These are phyloP conservation scores for Lyophyllum atratum DNA, from an alignment of 768 basidiomycete genomes.

Conservation along the genomic window DNA sequence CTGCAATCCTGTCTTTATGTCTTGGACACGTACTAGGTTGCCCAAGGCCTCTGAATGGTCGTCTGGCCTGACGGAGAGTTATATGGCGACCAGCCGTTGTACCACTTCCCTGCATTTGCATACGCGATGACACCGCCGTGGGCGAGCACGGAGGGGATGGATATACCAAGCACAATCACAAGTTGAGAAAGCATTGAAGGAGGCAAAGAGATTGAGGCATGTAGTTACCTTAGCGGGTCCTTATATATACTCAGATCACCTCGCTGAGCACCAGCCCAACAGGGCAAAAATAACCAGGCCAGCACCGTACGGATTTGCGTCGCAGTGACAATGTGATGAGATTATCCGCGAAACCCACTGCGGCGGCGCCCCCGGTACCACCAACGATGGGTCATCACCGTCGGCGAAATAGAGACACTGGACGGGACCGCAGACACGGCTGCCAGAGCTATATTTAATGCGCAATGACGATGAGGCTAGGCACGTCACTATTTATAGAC, in stretches of 20 bases:
- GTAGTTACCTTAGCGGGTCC: background rate
- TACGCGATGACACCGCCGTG: slow-evolving; percentile 50
- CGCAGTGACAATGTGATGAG: slow-evolving; percentile 9
- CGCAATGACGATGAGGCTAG: background rate
- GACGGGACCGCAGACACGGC: background rate
- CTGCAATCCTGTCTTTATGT: background rate
- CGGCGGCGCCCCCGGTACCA: background rate
- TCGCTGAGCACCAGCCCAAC: background rate
- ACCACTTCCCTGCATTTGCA: slow-evolving; percentile 37
- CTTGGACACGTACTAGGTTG: slow-evolving; percentile 33
- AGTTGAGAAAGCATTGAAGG: slow-evolving; percentile 28
- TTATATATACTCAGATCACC: background rate
- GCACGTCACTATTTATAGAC: background rate
- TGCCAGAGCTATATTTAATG: background rate
- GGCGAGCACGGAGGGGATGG: slow-evolving; percentile 31
- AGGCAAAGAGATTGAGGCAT: background rate
- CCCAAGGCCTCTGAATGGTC: slow-evolving; percentile 45
- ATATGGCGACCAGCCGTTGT: slow-evolving; percentile 45
- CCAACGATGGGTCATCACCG: slow-evolving; percentile 1
- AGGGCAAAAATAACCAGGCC: background rate
- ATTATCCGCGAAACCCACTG: slow-evolving; percentile 5
- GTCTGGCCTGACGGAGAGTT: slow-evolving; percentile 43
- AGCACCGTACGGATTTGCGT: background rate
- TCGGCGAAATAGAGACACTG: slow-evolving; percentile 14
- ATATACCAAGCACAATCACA: slow-evolving; percentile 30